Base-by-base conservation (phyloP, 495 filamentous ascomycete species). In the Opeltia flavorubescens region DNA sequence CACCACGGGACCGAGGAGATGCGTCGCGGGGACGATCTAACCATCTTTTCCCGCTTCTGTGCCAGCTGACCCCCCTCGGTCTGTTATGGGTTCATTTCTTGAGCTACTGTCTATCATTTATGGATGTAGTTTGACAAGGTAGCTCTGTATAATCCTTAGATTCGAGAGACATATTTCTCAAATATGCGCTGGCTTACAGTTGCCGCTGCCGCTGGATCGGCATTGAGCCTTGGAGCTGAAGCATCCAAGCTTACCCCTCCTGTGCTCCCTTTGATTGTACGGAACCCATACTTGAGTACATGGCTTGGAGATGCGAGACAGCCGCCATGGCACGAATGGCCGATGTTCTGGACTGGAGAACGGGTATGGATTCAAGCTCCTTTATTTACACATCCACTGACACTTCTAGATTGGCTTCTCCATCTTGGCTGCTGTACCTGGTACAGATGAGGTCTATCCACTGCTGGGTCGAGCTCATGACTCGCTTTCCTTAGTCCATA, bases 331-430 rank as follows among this genome's bases (percentile, higher is more conserved):
- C 72, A 77, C 28, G 77, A 77, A 60, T 96, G 89, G 89, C 89
- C 89, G 24, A 93, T 94, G 51, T 96, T 96, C 60, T 96, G 82
- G 71, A 93, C 85, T 12, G 88, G 89, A 17, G 73, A 81, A 57
- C 76, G 75, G 55, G 74, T 77, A 50, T 33, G 47, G 18, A 41
- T 3, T 33, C 20, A 31, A 0, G 33, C 2, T 30, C 33, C 21
- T 26, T 28, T 44, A 1, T 33, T 41, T 2, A 41, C 29, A 31
- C 8, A 15, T 44, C 53, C 25, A 27, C 7, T 8, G 31, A 13
- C 2, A 28, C 15, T n/a, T 5, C 3, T 31, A 89, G 70, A 61
- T 94, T 49, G 89, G 89, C 13, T 82, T 95, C 50, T 79, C 80
- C 0, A 62, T 93, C 49, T 74, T 95, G 59, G 88, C 84, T 34